Conservation (phyloP, 2,329 filamentous ascomycete species). For the Tolypocladium pustulatum region DNA sequence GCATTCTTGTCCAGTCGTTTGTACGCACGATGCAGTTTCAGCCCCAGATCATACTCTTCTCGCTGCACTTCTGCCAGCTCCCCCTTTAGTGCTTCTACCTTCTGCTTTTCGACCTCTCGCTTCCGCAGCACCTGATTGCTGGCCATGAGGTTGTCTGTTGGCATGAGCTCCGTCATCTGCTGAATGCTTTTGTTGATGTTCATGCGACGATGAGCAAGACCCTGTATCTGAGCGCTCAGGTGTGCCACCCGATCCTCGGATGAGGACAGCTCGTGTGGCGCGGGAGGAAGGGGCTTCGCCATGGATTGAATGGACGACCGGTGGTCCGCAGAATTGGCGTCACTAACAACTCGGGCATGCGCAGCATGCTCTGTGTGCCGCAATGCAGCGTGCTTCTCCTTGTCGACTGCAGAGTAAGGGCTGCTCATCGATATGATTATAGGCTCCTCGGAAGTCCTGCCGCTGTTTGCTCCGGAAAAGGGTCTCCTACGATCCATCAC, state of each 20-base stretch:
- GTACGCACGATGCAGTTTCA: constrained; percentile 64
- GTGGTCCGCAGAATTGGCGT: constrained; percentile 6
- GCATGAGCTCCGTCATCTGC: constrained; percentile 71
- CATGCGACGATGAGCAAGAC: constrained; percentile 53
- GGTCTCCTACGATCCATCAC: constrained; percentile 23
- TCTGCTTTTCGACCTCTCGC: constrained; percentile 48
- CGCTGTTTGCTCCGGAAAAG: constrained; percentile 13
- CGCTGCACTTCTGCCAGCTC: constrained; percentile 65
- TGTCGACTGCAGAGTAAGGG: not conserved
- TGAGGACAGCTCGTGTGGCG: constrained; percentile 46
- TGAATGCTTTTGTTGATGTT: constrained; percentile 65
- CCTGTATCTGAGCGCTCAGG: constrained; percentile 55
- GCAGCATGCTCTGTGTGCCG: not conserved
- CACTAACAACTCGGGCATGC: constrained; percentile 2
- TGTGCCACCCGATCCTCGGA: constrained; percentile 54
- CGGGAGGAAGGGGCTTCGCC: constrained; percentile 50
- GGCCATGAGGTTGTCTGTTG: constrained; percentile 56
- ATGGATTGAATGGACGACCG: constrained; percentile 25
- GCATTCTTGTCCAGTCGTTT: constrained; percentile 62
- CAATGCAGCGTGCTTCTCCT: not conserved
- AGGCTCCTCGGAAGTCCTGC: constrained; percentile 11
- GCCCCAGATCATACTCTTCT: constrained; percentile 68
- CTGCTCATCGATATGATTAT: constrained; percentile 18
- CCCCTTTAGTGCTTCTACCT: constrained; percentile 52
- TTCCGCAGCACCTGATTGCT: constrained; percentile 51